A percentile compares a stretch with the other conserved stretches of the same genome.
Evolutionary conservation across 1,284 basidiomycete species (phyloP).

Genomic region (Cystobasidium slooffiae): DNA sequence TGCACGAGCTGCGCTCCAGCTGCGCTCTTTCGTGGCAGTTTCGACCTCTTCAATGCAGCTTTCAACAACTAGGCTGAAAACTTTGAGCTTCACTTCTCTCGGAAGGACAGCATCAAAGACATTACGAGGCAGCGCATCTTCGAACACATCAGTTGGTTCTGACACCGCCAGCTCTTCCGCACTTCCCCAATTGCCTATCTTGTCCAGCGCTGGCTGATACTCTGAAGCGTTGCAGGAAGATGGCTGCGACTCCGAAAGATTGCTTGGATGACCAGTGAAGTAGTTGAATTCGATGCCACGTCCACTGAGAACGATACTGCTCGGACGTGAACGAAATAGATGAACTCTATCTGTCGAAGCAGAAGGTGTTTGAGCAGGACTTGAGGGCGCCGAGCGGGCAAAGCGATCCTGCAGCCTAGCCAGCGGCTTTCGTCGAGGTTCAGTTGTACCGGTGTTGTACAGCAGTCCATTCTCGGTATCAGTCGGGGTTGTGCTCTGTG

Average conservation of each 20-base stretch:
- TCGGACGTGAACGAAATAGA: conserved; percentile 37
- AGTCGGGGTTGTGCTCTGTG: not conserved
- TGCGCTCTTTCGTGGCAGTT: not conserved
- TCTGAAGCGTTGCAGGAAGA: conserved; percentile 28
- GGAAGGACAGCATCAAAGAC: conserved; percentile 27
- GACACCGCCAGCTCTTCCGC: not conserved
- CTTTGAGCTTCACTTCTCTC: conserved; percentile 19
- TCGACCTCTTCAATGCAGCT: not conserved
- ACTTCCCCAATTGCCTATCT: conserved; percentile 4
- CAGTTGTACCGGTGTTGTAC: not conserved
- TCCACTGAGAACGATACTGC: conserved; percentile 32
- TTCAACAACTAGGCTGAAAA: conserved; percentile 27
- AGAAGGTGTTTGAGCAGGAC: conserved; percentile 11
- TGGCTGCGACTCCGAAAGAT: not conserved
- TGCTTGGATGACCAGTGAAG: not conserved
- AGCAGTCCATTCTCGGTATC: not conserved
- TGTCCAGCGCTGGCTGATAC: conserved; percentile 24
- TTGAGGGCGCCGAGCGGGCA: conserved; percentile 25
- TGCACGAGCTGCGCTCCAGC: conserved; percentile 26
- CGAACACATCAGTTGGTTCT: conserved; percentile 8
- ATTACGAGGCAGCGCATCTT: conserved; percentile 31
- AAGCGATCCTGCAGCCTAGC: conserved; percentile 32
- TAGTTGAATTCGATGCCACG: conserved; percentile 27
- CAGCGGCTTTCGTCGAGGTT: conserved; percentile 1
- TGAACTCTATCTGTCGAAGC: conserved; percentile 33